Percentiles rank a stretch among this genome's conserved stretches.
These are phyloP conservation scores for Dactylella cylindrospora DNA, from an alignment of 2,329 filamentous ascomycete species.

Conservation along the genomic window DNA sequence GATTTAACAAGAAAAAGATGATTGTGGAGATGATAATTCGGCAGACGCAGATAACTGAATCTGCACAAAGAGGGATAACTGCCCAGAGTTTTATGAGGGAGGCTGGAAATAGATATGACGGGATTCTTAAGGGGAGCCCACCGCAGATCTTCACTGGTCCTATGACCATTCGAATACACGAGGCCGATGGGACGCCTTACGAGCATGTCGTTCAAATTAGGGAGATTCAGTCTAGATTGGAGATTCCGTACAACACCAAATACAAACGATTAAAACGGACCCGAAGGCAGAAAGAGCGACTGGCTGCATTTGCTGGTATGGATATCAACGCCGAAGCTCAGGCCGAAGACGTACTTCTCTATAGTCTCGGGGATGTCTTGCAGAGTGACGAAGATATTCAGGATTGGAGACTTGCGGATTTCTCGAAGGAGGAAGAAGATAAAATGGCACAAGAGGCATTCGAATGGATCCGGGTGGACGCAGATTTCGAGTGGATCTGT, in stretches of 20 bases:
- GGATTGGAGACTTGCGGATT: constrained; percentile 83
- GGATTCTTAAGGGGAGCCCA: background rate
- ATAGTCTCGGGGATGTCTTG: constrained; percentile 88
- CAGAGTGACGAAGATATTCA: constrained; percentile 76
- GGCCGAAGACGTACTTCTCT: constrained; percentile 75
- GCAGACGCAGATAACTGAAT: constrained; percentile 67
- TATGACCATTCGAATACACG: constrained; percentile 96
- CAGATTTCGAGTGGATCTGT: constrained; percentile 97
- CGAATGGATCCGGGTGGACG: constrained; percentile 97
- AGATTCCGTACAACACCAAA: constrained; percentile 98
- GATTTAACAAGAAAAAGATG: constrained; percentile 96
- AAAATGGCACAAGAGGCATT: constrained; percentile 95
- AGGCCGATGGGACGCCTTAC: constrained; percentile 96
- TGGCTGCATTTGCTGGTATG: constrained; percentile 63
- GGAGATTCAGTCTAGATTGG: constrained; percentile 78
- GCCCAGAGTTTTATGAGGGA: constrained; percentile 74
- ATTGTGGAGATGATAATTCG: constrained; percentile 88
- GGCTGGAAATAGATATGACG: constrained; percentile 64
- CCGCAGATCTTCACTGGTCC: constrained; percentile 72
- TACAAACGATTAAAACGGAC: constrained; percentile 96
- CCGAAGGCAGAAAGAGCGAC: constrained; percentile 76
- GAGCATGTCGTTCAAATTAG: constrained; percentile 97
- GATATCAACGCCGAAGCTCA: constrained; percentile 67
- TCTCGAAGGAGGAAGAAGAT: constrained; percentile 82
- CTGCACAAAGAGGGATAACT: constrained; percentile 61